A percentile compares a stretch with the other conserved stretches of the same genome.
phyloP scores from a whole-genome alignment of 306 rosid species.

The Phaseolus lunatus region DNA sequence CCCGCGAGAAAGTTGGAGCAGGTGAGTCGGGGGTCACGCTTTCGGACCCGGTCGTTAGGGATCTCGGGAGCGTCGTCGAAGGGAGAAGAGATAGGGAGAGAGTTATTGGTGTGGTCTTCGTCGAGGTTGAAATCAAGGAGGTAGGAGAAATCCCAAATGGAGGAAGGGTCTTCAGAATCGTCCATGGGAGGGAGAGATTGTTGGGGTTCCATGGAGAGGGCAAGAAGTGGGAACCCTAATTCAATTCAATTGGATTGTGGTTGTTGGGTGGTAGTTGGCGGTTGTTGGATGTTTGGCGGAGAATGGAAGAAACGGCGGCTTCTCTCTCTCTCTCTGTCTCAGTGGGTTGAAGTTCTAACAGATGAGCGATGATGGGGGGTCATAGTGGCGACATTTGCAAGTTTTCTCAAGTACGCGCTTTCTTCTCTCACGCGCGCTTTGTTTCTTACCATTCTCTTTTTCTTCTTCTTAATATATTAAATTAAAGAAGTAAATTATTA shows the following conservation, averaged over 20 bases:
- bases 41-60: constrained; percentile 56
- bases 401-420: constrained; percentile 3
- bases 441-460: too few relatives aligned
- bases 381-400: constrained; percentile 48
- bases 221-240: neutral
- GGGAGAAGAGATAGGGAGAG: neutral
- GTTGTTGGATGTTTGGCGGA: constrained; percentile 46
- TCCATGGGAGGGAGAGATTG: constrained; percentile 23
- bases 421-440: neutral
- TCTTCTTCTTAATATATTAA: too few relatives aligned
- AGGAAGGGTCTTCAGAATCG: constrained; percentile 42
- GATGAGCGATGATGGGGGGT: neutral
- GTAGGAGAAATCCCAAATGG: constrained; percentile 48
- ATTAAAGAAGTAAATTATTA: too few relatives aligned
- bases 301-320: constrained; percentile 38
- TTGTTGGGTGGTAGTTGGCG: neutral
- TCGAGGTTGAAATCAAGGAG: constrained; percentile 50
- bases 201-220: constrained; percentile 38
- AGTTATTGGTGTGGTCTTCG: neutral
- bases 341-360: neutral
- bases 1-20: constrained; percentile 94
- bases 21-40: constrained; percentile 86
- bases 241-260: neutral
- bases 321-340: neutral
- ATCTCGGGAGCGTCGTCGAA: neutral